Base-by-base conservation (phyloP, 371 early-diverging fungal genomes). In the Actinomortierella ambigua region DNA sequence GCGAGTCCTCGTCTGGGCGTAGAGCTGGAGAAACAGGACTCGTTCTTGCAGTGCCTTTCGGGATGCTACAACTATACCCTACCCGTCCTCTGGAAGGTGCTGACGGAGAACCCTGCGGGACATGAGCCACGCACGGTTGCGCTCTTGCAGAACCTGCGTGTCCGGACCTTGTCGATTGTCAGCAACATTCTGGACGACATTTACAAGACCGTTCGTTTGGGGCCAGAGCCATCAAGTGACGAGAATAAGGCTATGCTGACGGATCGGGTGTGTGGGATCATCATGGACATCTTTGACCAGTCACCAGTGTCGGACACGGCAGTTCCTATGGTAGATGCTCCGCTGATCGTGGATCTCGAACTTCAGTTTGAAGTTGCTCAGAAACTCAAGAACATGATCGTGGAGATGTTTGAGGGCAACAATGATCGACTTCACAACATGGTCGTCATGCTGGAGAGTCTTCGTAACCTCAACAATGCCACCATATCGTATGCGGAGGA, bases 271-370 rank as follows among this genome's bases (percentile, higher is more conserved):
- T 77, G 73, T 50, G 67, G 76, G 40, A 66, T 79, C 13, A 23
- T 88, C 20, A 57, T 84, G 18, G 50, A 28, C 3, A 73, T 84
- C 41, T 81, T 88, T 53, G 87, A 85, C 48, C 51, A 69, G 29
- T 77, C 83, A 47, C 77, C 73, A 0, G 53, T 85, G 9, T 78
- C 81, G 8, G 59, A 71, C 1, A 52, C 76, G 2, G 57, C 70
- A 41, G 43, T 50, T 3, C 78, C 83, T 1, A 84, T 87, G 70
- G 55, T 70, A 22, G 81, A 85, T 61, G 94, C 92, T 1, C 92
- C 95, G 7, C 67, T 94, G 57, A 75, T 94, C 28, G 77, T 95
- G 51, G 95, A 95, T 65, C 78, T 93, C 57, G 91, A 94, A 69
- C 82, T 90, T 20, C 85, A 89, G 50, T 87, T 80, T 55, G 69